Evolutionary conservation across 176 grass and related monocot genomes (phyloP), one percentile per base, ranked within the genome.

Genomic region (Phragmites australis): DNA sequence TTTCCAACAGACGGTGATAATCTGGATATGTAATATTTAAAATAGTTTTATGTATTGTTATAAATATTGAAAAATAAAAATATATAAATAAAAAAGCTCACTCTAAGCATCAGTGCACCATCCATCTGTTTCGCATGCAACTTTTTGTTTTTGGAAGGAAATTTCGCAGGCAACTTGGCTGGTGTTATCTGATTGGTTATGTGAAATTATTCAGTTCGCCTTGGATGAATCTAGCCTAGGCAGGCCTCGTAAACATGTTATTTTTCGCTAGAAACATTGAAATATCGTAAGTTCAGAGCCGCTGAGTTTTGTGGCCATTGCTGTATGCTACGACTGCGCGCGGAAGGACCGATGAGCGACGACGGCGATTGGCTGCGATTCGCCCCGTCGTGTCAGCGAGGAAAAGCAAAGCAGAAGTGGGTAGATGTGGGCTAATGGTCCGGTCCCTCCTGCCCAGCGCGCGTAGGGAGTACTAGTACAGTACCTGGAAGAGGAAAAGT

Each of bases 371-470:
- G 57, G 31, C 49, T 7, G 62, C 32, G 63, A 80, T 68, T 54
- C 23, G 77, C 49, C 22, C 31, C 32, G 77, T 79, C 64, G 77
- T 42, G 58, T 80, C 64, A 80, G 76, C 27, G 40, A 26, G 50
- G 27, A 50, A 51, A 25, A 52, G 47, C 44, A 52, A 3, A 7
- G 60, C 9, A 14, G 17, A 42, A 12, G 18, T 3, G 6, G 13
- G 12, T 30, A 37, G 31, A 21, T 6, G 4, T 5, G 18, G 29
- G 26, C 6, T 0, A 19, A 18, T 18, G 68, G 12, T 3, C 50
- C 50, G 32, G 71, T 14, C 72, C 71, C 34, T 19, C 18, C 30
- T 45, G 44, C 44, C 6, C 9, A 45, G 44, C 11, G 64, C 62
- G 62, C 23, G 65, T 47, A 48, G 67, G 26, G 67, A 47, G 23